phyloP scores from a whole-genome alignment of 352 stramenopile species.

The Chrysophaeum taylorii region DNA sequence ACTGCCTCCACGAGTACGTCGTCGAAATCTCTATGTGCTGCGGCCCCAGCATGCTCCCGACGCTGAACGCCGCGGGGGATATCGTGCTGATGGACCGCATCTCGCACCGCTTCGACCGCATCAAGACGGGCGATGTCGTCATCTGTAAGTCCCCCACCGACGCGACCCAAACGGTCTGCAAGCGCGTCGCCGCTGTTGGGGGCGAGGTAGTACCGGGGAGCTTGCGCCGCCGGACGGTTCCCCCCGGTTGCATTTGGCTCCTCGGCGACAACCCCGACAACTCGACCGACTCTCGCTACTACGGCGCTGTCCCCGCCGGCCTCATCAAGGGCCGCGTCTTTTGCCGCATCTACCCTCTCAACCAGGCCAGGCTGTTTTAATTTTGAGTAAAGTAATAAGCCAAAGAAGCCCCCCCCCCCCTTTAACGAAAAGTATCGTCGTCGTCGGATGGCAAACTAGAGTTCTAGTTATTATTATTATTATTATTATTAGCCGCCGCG shows the following conservation, averaged over 20 bases:
- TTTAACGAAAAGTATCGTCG: too few relatives aligned
- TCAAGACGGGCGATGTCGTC: constrained; percentile 65
- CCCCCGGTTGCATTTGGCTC: constrained; percentile 84
- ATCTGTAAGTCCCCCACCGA: constrained; percentile 72
- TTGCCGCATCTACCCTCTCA: too few relatives aligned
- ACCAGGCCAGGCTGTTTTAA: too few relatives aligned
- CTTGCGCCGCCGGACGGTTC: constrained; percentile 38
- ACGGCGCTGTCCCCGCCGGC: constrained; percentile 79
- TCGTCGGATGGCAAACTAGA: too few relatives aligned
- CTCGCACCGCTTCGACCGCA: constrained; percentile 48
- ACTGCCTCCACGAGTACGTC: constrained; percentile 50
- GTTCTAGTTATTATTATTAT: too few relatives aligned
- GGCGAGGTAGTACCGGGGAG: constrained; percentile 8
- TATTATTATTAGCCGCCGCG: too few relatives aligned
- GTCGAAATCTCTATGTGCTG: constrained; percentile 71
- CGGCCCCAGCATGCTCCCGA: constrained; percentile 74
- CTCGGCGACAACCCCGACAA: constrained; percentile 92
- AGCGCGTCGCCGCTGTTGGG: constrained; percentile 59
- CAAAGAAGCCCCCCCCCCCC: too few relatives aligned
- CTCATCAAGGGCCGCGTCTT: too few relatives aligned
- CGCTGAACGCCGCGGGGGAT: constrained; percentile 69
- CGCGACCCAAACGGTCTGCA: constrained; percentile 61
- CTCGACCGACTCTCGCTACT: constrained; percentile 85
- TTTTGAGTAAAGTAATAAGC: too few relatives aligned
- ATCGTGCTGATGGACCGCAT: constrained; percentile 77